Conservation (phyloP, 805 yeast species). For the Nakazawaea ernobii region DNA sequence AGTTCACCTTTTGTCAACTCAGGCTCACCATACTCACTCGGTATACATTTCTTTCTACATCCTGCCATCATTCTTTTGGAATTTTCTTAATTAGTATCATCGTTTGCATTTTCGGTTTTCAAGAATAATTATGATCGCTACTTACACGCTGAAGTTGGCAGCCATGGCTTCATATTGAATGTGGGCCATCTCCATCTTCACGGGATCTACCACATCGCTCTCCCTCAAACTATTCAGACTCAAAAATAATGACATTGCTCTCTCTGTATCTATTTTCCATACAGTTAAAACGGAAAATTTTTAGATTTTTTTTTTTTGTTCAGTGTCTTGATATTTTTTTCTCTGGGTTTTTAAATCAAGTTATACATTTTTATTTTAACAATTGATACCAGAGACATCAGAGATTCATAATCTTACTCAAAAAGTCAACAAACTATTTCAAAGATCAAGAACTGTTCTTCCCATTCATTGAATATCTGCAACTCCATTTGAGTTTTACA, state of each 20-base stretch:
- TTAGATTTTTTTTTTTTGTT: neutral
- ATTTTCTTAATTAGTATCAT: constrained; percentile 11
- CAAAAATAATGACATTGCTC: constrained; percentile 60
- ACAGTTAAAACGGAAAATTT: neutral
- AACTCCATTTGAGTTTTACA: too few relatives aligned
- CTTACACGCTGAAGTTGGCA: constrained; percentile 42
- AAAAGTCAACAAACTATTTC: too few relatives aligned
- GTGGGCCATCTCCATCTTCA: constrained; percentile 56
- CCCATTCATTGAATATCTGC: too few relatives aligned
- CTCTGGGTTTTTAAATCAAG: too few relatives aligned
- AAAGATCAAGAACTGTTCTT: too few relatives aligned
- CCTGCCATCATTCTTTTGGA: constrained; percentile 41
- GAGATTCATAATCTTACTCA: too few relatives aligned
- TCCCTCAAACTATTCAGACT: constrained; percentile 35
- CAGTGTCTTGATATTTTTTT: too few relatives aligned
- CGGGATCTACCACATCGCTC: constrained; percentile 50
- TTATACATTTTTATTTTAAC: too few relatives aligned
- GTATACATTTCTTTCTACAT: constrained; percentile 75
- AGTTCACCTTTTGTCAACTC: constrained; percentile 83
- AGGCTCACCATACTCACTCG: constrained; percentile 78
- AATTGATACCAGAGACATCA: too few relatives aligned
- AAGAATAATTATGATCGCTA: neutral
- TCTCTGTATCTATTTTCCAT: neutral
- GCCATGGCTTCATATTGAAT: constrained; percentile 65
- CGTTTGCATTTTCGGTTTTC: neutral